Base-by-base conservation (phyloP, 305 asterid genomes). In the Plantago coronopus region DNA sequence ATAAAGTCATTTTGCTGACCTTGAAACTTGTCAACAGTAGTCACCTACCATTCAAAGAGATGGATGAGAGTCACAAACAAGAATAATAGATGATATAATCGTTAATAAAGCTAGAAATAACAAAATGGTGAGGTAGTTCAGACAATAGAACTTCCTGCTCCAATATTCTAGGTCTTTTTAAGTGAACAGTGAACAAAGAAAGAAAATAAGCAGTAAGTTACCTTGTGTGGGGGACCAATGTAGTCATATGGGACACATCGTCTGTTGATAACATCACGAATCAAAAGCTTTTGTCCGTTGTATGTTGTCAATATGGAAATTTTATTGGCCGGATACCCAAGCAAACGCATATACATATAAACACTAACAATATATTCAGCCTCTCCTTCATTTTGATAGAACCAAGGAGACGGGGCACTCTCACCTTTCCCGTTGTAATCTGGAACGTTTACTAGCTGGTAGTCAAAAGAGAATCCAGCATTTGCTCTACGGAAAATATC, bases 331-430 rank as follows among this genome's bases (percentile, higher is more conserved):
- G 98, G 96, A 76, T 87, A 89, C 65, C 98, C 98, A 57, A 93
- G 89, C 69, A 87, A 77, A 18, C 98, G 97, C 98, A 93, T 93
- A 75, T 89, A 89, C 60, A 93, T 93, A 70, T 88, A 93, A 62
- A 89, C 83, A 62, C 97, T 93, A 69, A 93, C 96, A 48, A 89
- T 37, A 71, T 86, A 93, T 69, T 93, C 97, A 20, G 98, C 98
- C 74, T 93, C 98, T 60, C 97, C 98, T 80, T 89, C 98, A 74
- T 93, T 93, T 67, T 93, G 98, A 73, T 93, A 93, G 67, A 93
- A 93, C 98, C 98, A 93, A 17, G 98, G 98, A 48, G 98, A 93
- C 63, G 98, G 98, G 47, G 98, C 98, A 71, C 75, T 73, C 76
- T 89, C 98, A 50, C 98, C 98, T 81, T 76, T 86, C 72, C 95